phyloP scores from a whole-genome alignment of 306 rosid species.

The Psophocarpus tetragonolobus region DNA sequence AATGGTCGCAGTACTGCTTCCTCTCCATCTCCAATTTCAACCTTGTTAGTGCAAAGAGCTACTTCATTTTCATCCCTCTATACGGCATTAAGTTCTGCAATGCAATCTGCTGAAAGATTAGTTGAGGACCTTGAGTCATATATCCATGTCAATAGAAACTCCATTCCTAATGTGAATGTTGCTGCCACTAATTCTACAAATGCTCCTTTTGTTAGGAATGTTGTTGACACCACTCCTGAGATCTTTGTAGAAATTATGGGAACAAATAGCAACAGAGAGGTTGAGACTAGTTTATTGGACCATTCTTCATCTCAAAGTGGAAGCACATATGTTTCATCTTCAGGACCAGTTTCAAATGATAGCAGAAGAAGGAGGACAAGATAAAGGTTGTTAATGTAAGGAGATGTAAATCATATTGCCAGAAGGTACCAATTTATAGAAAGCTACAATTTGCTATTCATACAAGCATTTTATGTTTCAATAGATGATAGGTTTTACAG shows the following conservation, averaged over 20 bases:
- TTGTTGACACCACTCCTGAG: slow-evolving; percentile 24
- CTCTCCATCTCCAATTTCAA: slow-evolving; percentile 45
- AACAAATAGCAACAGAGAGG: slow-evolving; percentile 34
- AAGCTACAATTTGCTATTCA: slow-evolving; percentile 20
- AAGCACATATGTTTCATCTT: slow-evolving; percentile 32
- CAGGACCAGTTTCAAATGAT: slow-evolving; percentile 42
- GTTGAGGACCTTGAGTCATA: slow-evolving; percentile 64
- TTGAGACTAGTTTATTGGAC: slow-evolving; percentile 32
- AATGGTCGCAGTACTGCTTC: slow-evolving; percentile 37
- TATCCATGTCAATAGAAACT: slow-evolving; percentile 39
- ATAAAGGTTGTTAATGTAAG: slow-evolving; percentile 36
- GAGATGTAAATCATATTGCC: slow-evolving; percentile 18
- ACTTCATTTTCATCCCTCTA: slow-evolving; percentile 69
- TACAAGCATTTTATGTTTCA: slow-evolving; percentile 21
- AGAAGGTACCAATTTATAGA: not conserved
- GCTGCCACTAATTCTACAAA: slow-evolving; percentile 40
- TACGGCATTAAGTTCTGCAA: slow-evolving; percentile 64
- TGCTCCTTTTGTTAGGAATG: slow-evolving; percentile 38
- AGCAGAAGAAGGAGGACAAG: slow-evolving; percentile 67
- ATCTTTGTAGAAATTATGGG: slow-evolving; percentile 43
- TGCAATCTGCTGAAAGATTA: slow-evolving; percentile 64
- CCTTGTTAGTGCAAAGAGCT: slow-evolving; percentile 53
- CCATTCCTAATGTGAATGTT: slow-evolving; percentile 29
- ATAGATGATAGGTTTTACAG: slow-evolving; percentile 19
- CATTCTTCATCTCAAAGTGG: slow-evolving; percentile 51